Base-by-base conservation (phyloP, 2,329 filamentous ascomycete genomes). In the Pestalotiopsis fici region DNA sequence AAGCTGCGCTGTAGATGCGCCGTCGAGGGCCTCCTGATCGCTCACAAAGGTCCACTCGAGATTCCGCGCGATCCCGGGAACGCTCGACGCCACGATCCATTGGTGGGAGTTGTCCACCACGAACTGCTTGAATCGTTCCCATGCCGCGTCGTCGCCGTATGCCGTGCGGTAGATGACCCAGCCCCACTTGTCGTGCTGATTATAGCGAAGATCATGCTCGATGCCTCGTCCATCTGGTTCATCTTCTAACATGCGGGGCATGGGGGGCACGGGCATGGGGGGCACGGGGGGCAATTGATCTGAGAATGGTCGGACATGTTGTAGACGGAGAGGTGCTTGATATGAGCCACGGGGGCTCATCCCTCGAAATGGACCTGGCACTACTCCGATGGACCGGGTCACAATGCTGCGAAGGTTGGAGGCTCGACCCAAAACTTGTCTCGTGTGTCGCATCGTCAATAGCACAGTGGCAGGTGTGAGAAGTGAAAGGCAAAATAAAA, bases 181-280 rank as follows among this genome's bases (percentile, higher is more conserved):
- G 55, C 55, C 55, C 55, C 55, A 57, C 55, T 57, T 57, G 23
- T 57, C 55, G 55, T 57, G 55, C 55, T 57, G 55, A 57, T 18
- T 1, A 3, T 27, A 3, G 55, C 25, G 55, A n/a, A 57, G 55
- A 57, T 6, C 25, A 21, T 12, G 9, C 25, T 57, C 55, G 55
- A 57, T 57, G 23, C 23, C 23, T 18, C 12, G 21, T 31, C 55
- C 55, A 57, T 57, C 50, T 56, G 2, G 25, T 18, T 57, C 25
- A 27, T 57, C 55, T 18, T 56, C 50, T 21, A 56, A 18, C 50
- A 56, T 56, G 50, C 12, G 50, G 9, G 50, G 50, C 21, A n/a
- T n/a, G n/a, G n/a, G n/a, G n/a, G n/a, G n/a, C n/a, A n/a, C n/a
- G n/a, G n/a, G n/a, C n/a, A n/a, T n/a, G n/a, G n/a, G n/a, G 31